These are phyloP conservation scores for Dactylellina leptospora DNA, from an alignment of 2,329 filamentous ascomycete genomes.

Conservation along the genomic window DNA sequence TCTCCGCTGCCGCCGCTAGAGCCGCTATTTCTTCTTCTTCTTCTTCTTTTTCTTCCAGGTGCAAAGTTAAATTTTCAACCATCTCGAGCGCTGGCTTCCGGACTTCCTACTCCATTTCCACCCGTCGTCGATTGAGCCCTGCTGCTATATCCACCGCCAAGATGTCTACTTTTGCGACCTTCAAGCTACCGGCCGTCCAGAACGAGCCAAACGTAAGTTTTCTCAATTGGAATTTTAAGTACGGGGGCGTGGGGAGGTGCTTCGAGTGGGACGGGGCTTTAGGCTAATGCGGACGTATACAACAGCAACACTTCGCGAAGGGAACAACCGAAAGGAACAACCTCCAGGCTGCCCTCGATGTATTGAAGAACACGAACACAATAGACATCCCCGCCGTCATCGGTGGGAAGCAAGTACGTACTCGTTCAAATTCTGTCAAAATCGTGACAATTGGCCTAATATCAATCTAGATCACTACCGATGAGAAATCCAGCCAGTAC, in stretches of 20 bases:
- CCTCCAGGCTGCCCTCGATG: slow-evolving; percentile 76
- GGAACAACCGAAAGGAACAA: slow-evolving; percentile 80
- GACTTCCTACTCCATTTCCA: slow-evolving; percentile 15
- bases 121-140: slow-evolving; percentile 37
- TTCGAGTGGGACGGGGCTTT: slow-evolving; percentile 1
- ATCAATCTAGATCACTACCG: slow-evolving; percentile 70
- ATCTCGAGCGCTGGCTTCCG: too few species aligned
- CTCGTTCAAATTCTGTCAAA: slow-evolving; percentile 51
- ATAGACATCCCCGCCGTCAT: slow-evolving; percentile 84
- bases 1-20: slow-evolving; percentile 18
- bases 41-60: neutral
- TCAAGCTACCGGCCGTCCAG: slow-evolving; percentile 83
- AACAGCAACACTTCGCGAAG: slow-evolving; percentile 86
- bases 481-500: slow-evolving; percentile 73
- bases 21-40: neutral
- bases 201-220: slow-evolving; percentile 93
- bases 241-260: neutral
- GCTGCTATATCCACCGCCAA: slow-evolving; percentile 26
- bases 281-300: slow-evolving; percentile 16
- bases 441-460: slow-evolving; percentile 60
- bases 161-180: slow-evolving; percentile 75
- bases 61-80: slow-evolving; percentile 33
- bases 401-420: slow-evolving; percentile 77
- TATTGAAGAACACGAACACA: slow-evolving; percentile 73
- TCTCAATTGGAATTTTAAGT: too few species aligned